A percentile compares a stretch with the other conserved stretches of the same genome.
Conservation (phyloP, 2,329 filamentous ascomycete genomes). For the Aspergillus calidoustus region DNA sequence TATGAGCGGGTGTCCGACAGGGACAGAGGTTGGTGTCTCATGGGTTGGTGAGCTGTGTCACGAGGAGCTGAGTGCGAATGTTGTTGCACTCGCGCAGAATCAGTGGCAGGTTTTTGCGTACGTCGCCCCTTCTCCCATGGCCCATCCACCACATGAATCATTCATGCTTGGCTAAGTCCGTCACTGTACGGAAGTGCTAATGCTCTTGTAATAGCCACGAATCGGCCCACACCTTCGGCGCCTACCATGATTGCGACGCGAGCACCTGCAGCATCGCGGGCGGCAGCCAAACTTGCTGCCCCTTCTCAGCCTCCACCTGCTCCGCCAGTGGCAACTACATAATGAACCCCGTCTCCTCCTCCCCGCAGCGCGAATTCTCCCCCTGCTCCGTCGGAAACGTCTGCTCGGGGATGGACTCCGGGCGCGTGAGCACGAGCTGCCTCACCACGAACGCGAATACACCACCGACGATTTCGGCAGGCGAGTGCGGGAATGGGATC, state of each 20-base stretch:
- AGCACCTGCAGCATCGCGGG: slow-evolving; percentile 56
- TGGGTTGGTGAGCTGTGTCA: slow-evolving; percentile 77
- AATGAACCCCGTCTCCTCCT: slow-evolving; percentile 55
- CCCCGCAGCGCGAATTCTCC: slow-evolving; percentile 75
- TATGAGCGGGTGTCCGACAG: slow-evolving; percentile 77
- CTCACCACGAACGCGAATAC: slow-evolving; percentile 60
- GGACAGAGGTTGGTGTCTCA: slow-evolving; percentile 81
- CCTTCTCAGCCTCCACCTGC: slow-evolving; percentile 67
- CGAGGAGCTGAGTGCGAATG: slow-evolving; percentile 63
- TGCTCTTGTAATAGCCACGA: slow-evolving; percentile 62
- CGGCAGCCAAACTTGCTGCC: slow-evolving; percentile 70
- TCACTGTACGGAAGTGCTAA: no score
- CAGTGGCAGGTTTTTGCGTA: slow-evolving; percentile 92
- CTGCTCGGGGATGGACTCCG: slow-evolving; percentile 75
- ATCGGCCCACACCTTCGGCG: slow-evolving; percentile 89
- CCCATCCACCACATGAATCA: no score
- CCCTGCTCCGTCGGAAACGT: slow-evolving; percentile 87
- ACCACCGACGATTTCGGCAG: slow-evolving; percentile 53
- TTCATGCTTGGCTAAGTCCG: no score
- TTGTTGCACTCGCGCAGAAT: slow-evolving; percentile 78
- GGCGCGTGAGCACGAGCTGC: slow-evolving; percentile 72
- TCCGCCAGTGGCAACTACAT: slow-evolving; percentile 75
- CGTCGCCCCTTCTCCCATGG: slow-evolving; percentile 8
- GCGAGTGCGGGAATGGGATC: slow-evolving; percentile 82
- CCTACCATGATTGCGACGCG: slow-evolving; percentile 59